Percentiles rank a stretch among this genome's conserved stretches.
phyloP scores from a whole-genome alignment of 1,139 yeast species.

The Kodamaea plutei region DNA sequence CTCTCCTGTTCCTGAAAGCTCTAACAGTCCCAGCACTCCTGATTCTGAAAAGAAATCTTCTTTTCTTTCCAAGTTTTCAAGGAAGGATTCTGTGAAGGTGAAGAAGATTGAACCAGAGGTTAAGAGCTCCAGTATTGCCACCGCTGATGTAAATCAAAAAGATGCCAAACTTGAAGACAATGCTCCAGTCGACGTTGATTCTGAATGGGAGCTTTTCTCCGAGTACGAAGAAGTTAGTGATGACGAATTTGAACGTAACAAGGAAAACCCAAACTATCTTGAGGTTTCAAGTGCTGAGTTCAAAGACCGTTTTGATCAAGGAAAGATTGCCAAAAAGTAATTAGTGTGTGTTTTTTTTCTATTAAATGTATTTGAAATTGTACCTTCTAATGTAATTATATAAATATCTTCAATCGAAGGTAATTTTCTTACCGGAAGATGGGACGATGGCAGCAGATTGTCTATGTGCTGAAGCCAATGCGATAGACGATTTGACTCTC shows the following conservation, averaged over 20 bases:
- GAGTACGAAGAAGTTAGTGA: conserved; percentile 52
- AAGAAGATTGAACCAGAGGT: conserved; percentile 1
- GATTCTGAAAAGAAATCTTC: conserved; percentile 7
- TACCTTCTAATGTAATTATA: conserved; percentile 2
- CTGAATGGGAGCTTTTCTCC: conserved; percentile 31
- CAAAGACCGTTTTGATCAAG: conserved; percentile 8
- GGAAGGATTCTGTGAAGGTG: conserved; percentile 4
- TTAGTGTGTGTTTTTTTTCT: too few species aligned
- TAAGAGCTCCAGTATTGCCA: too few species aligned
- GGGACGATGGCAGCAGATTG: conserved; percentile 87
- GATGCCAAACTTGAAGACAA: neutral
- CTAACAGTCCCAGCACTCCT: conserved; percentile 6
- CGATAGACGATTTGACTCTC: conserved; percentile 76
- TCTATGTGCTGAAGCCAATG: conserved; percentile 85
- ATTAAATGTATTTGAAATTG: too few species aligned
- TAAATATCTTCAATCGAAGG: conserved; percentile 61
- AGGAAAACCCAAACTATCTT: conserved; percentile 47
- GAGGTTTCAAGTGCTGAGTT: conserved; percentile 40
- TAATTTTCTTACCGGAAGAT: conserved; percentile 84
- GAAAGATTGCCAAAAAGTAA: conserved; percentile 1
- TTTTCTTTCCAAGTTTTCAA: conserved; percentile 5
- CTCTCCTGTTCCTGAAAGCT: conserved; percentile 4
- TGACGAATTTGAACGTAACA: conserved; percentile 41
- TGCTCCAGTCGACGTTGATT: conserved; percentile 7
- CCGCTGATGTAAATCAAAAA: neutral